phyloP scores from a whole-genome alignment of 2,329 filamentous ascomycete species.

The Trichoderma endophyticum region DNA sequence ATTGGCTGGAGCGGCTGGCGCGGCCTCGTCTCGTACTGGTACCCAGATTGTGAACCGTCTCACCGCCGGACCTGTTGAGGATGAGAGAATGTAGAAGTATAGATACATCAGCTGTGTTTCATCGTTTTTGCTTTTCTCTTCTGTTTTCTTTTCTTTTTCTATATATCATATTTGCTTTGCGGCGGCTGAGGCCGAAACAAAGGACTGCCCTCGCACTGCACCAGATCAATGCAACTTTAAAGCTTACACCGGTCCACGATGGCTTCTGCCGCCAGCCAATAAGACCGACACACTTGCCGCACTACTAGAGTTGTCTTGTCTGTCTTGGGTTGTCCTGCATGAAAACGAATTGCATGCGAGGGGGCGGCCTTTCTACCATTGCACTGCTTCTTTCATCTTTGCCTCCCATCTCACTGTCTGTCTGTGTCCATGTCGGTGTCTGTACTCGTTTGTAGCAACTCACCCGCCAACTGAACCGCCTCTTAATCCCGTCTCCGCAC shows the following conservation, averaged over 20 bases:
- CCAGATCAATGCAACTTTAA: not conserved
- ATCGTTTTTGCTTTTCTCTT: not conserved
- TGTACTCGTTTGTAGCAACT: not conserved
- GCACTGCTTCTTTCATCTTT: not conserved
- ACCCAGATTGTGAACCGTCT: not conserved
- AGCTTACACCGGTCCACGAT: constrained; percentile 1
- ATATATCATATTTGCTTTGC: not conserved
- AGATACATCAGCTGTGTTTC: not conserved
- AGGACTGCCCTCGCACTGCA: not conserved
- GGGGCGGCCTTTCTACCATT: not conserved
- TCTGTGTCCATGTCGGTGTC: not conserved
- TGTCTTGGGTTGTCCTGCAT: not conserved
- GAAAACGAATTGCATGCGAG: not conserved
- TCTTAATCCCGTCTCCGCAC: not conserved
- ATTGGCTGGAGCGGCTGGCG: constrained; percentile 2
- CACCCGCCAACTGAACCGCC: not conserved
- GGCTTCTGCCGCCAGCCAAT: constrained; percentile 1
- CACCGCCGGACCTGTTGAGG: not conserved
- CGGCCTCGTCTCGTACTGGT: not conserved
- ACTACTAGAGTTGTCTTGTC: not conserved
- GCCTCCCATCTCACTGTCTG: not conserved
- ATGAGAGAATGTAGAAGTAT: not conserved
- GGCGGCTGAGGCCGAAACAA: not conserved
- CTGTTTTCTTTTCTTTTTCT: not conserved
- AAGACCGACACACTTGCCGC: not conserved